Evolutionary conservation across 371 early-diverging fungal genomes (phyloP).

Genomic region (Syncephalis plumigaleata): DNA sequence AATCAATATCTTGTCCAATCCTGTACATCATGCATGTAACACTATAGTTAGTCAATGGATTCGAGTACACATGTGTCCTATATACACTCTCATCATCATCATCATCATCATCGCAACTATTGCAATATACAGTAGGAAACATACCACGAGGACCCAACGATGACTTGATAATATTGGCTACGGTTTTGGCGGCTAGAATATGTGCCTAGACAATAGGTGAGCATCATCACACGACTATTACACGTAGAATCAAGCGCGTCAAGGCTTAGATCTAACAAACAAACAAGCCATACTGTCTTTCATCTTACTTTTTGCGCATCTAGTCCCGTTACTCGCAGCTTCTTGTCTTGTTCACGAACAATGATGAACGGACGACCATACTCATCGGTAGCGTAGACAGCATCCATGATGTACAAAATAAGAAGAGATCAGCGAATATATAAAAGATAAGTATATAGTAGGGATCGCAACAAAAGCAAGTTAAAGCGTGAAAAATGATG

Average conservation of each 20-base stretch:
- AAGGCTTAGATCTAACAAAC: no score
- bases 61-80: no score
- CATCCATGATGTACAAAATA: constrained; percentile 5
- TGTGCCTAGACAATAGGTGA: constrained; percentile 55
- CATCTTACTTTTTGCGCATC: constrained; percentile 78
- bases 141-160: constrained; percentile 98
- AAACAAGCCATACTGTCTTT: not conserved
- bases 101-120: no score
- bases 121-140: not conserved
- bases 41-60: no score
- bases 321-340: constrained; percentile 65
- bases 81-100: not conserved
- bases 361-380: constrained; percentile 95
- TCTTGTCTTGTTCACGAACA: constrained; percentile 85
- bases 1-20: constrained; percentile 98
- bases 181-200: constrained; percentile 92
- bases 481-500: no score
- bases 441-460: no score
- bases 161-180: constrained; percentile 91
- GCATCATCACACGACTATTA: constrained; percentile 1
- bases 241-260: no score
- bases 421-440: no score
- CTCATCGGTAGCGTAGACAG: constrained; percentile 67
- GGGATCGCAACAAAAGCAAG: no score
- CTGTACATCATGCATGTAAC: constrained; percentile 17